Percentiles rank a stretch among this genome's conserved stretches.
Evolutionary conservation across 768 basidiomycete species (phyloP).

Genomic region (Mycena polygramma): DNA sequence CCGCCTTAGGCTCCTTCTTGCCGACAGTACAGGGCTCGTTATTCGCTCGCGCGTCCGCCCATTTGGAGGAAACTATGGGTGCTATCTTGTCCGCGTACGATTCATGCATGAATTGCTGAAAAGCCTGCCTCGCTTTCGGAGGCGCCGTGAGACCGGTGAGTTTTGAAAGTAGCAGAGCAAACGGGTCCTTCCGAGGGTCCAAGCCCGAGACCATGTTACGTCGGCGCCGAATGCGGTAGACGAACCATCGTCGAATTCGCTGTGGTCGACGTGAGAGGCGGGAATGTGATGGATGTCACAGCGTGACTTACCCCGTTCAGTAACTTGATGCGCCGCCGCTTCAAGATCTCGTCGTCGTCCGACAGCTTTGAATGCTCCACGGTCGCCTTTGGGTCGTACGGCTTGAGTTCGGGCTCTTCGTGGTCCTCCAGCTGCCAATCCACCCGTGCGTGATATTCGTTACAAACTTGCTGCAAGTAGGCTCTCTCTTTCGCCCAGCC

Average conservation of each 20-base stretch:
- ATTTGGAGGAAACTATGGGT: background rate
- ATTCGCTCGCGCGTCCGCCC: background rate
- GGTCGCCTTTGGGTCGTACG: background rate
- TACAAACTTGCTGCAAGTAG: constrained; percentile 17
- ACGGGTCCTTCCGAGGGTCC: constrained; percentile 5
- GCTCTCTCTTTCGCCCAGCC: constrained; percentile 11
- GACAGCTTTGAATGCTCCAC: too few species aligned
- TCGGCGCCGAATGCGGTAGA: constrained; percentile 3
- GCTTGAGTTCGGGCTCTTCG: constrained; percentile 3
- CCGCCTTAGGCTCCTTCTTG: background rate
- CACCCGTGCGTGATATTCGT: constrained; percentile 15
- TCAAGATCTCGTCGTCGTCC: constrained; percentile 1
- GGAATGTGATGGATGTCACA: background rate
- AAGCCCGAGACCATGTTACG: background rate
- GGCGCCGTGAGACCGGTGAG: background rate
- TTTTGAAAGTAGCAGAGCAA: background rate
- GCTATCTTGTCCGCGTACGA: constrained; percentile 1
- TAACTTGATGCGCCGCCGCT: background rate
- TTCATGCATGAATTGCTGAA: constrained; percentile 10
- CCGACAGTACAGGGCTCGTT: background rate
- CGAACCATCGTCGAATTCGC: constrained; percentile 6
- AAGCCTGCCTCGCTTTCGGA: constrained; percentile 2
- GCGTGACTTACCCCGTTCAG: constrained; percentile 20
- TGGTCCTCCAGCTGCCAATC: constrained; percentile 6
- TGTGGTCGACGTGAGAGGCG: background rate